phyloP scores from a whole-genome alignment of 192 early-diverging fungal species.

The Backusella macrospora region DNA sequence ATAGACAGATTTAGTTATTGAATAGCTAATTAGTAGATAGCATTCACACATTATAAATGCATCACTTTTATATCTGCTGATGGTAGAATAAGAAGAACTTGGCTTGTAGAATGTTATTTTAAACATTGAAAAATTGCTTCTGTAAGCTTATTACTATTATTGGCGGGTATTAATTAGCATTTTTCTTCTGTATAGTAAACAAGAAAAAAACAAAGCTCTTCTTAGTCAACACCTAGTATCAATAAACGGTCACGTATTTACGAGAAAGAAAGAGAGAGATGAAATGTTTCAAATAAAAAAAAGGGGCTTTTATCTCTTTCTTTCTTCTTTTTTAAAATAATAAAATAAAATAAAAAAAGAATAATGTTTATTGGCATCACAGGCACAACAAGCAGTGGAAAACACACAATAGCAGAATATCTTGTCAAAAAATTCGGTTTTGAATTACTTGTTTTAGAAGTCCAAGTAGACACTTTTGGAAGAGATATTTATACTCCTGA shows the following conservation, averaged over 20 bases:
- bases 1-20: too few relatives aligned
- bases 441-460: constrained; percentile 38
- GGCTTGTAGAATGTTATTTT: too few relatives aligned
- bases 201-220: too few relatives aligned
- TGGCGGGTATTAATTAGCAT: too few relatives aligned
- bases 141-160: too few relatives aligned
- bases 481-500: not conserved
- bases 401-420: constrained; percentile 61
- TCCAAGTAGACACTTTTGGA: not conserved
- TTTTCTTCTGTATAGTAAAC: too few relatives aligned
- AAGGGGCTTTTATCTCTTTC: not conserved
- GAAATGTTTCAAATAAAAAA: not conserved
- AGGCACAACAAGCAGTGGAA: constrained; percentile 69
- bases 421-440: constrained; percentile 59
- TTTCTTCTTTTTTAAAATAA: not conserved
- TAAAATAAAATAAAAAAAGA: too few relatives aligned
- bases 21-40: too few relatives aligned
- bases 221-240: not conserved
- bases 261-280: not conserved
- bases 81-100: too few relatives aligned
- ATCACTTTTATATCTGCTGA: too few relatives aligned
- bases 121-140: too few relatives aligned
- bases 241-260: not conserved
- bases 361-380: constrained; percentile 74
- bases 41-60: too few relatives aligned